These are phyloP conservation scores for Gigaspora rosea DNA, from an alignment of 192 early-diverging fungal genomes.

Conservation along the genomic window DNA sequence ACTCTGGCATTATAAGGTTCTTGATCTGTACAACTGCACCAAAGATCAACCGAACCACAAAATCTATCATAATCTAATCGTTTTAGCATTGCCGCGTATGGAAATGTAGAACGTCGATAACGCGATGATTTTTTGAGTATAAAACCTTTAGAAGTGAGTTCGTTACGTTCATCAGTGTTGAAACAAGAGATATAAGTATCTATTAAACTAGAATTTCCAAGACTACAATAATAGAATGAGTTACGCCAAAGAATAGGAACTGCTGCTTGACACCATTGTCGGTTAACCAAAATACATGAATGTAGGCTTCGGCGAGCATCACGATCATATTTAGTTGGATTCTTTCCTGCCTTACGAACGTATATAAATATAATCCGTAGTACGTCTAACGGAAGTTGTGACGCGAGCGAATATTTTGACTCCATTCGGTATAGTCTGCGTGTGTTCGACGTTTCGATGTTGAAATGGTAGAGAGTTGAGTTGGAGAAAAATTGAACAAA, in stretches of 20 bases:
- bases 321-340: constrained; percentile 7
- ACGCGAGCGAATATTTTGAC: no score
- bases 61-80: constrained; percentile 21
- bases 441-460: no score
- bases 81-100: constrained; percentile 13
- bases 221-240: constrained; percentile 5
- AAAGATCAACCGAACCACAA: constrained; percentile 13
- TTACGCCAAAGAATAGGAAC: constrained; percentile 19
- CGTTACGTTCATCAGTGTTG: background rate
- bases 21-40: background rate
- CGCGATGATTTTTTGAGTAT: background rate
- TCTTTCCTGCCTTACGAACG: constrained; percentile 1
- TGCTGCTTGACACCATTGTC: constrained; percentile 18
- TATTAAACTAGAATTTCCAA: background rate
- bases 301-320: background rate
- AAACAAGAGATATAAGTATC: constrained; percentile 18
- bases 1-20: background rate
- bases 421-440: no score
- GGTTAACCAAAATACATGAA: constrained; percentile 19
- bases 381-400: constrained; percentile 2
- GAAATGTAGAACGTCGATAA: background rate
- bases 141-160: background rate
- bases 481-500: no score
- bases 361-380: constrained; percentile 10
- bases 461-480: no score